These are phyloP conservation scores for Geosmithia flava DNA, from an alignment of 2,329 filamentous ascomycete species.

Conservation along the genomic window DNA sequence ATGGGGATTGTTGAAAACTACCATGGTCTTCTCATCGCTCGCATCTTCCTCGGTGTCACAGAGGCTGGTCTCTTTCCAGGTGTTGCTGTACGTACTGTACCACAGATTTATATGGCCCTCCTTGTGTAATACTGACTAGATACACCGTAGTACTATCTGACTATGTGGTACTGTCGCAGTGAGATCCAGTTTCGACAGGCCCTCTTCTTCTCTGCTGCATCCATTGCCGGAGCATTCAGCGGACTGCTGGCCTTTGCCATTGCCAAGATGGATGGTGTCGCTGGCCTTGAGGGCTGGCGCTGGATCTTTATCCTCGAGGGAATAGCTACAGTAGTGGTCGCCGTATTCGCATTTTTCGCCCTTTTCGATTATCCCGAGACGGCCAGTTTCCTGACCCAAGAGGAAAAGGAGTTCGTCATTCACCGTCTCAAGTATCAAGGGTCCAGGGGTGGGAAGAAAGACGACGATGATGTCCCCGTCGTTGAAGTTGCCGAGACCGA, in stretches of 20 bases:
- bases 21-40: slow-evolving; percentile 31
- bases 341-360: slow-evolving; percentile 53
- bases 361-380: slow-evolving; percentile 75
- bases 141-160: slow-evolving; percentile 36
- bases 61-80: slow-evolving; percentile 58
- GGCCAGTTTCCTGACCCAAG: slow-evolving; percentile 58
- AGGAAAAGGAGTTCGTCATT: slow-evolving; percentile 60
- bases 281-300: slow-evolving; percentile 44
- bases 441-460: slow-evolving; percentile 9
- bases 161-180: slow-evolving; percentile 46
- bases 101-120: not conserved
- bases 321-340: slow-evolving; percentile 55
- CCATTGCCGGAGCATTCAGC: slow-evolving; percentile 66
- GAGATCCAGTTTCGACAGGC: slow-evolving; percentile 46
- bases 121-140: not conserved
- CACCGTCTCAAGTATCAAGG: slow-evolving; percentile 57
- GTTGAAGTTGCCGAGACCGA: slow-evolving; percentile 50
- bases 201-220: slow-evolving; percentile 74
- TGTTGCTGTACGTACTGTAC: slow-evolving; percentile 28
- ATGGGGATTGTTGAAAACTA: slow-evolving; percentile 40
- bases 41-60: slow-evolving; percentile 50
- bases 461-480: slow-evolving; percentile 2
- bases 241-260: slow-evolving; percentile 62
- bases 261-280: slow-evolving; percentile 54
- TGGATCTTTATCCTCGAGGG: slow-evolving; percentile 64